A percentile compares a stretch with the other conserved stretches of the same genome.
Evolutionary conservation across 129 eudicot genomes (phyloP).

Genomic region (Tanacetum coccineum): DNA sequence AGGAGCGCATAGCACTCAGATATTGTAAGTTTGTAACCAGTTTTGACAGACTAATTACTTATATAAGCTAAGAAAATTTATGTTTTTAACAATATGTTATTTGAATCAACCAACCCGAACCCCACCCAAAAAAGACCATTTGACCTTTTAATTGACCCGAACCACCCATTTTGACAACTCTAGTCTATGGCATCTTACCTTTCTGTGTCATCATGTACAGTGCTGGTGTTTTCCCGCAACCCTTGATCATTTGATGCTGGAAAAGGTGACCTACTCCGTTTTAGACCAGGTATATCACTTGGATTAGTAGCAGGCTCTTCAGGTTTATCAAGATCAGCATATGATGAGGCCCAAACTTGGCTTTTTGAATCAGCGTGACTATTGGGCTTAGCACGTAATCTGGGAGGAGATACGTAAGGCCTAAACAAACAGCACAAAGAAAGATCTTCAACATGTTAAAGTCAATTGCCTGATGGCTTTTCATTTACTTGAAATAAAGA

Average conservation of each 20-base stretch:
- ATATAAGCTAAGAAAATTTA: too few relatives aligned
- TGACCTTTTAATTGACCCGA: background rate
- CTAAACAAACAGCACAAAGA: constrained; percentile 18
- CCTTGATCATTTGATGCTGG: constrained; percentile 37
- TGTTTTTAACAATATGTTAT: too few relatives aligned
- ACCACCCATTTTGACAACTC: constrained; percentile 2
- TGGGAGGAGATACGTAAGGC: constrained; percentile 44
- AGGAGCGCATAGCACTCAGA: too few relatives aligned
- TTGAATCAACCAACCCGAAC: too few relatives aligned
- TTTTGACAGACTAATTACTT: background rate
- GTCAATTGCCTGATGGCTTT: too few relatives aligned
- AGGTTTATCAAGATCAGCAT: constrained; percentile 28
- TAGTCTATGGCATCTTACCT: constrained; percentile 34
- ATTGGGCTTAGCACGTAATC: constrained; percentile 29
- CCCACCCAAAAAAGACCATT: background rate
- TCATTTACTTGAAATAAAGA: too few relatives aligned
- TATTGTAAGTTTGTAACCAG: background rate
- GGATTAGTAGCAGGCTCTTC: constrained; percentile 37
- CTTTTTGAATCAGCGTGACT: constrained; percentile 30
- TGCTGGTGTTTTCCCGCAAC: constrained; percentile 30
- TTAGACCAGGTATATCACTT: constrained; percentile 41
- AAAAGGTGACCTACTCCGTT: constrained; percentile 67
- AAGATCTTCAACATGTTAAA: background rate
- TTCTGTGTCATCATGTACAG: constrained; percentile 47
- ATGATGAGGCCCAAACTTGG: constrained; percentile 23